These are phyloP conservation scores for Euphrasia arctica DNA, from an alignment of 305 asterid species.

Conservation along the genomic window DNA sequence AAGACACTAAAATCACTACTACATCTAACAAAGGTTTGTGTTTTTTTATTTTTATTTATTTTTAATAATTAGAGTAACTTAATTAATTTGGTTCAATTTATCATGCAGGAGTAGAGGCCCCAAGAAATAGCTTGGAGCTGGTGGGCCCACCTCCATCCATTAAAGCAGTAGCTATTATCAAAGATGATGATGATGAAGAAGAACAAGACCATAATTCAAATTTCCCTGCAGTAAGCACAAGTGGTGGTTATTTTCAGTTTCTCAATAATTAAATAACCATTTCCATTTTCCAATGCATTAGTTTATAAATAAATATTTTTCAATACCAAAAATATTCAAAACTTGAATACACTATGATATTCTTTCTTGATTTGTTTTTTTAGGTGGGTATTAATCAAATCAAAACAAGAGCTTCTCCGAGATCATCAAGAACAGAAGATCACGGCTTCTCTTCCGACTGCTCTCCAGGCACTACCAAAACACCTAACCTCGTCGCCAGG, in stretches of 20 bases:
- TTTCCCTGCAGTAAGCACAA: constrained; percentile 50
- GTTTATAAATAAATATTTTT: background rate
- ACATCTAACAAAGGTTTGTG: constrained; percentile 10
- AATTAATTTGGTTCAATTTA: background rate
- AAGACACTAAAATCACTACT: constrained; percentile 1
- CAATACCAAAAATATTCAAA: too few species aligned
- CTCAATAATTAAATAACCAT: background rate
- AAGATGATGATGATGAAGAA: constrained; percentile 19
- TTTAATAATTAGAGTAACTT: background rate
- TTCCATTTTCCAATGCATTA: constrained; percentile 29
- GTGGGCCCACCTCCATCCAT: constrained; percentile 33
- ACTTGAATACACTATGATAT: constrained; percentile 3
- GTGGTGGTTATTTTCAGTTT: background rate
- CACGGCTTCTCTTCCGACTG: constrained; percentile 25
- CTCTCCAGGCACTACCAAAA: constrained; percentile 61
- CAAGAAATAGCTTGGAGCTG: constrained; percentile 82
- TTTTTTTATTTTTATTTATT: background rate
- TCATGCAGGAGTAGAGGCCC: constrained; percentile 71
- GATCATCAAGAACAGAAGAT: constrained; percentile 51
- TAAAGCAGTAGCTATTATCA: constrained; percentile 28
- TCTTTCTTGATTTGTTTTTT: background rate
- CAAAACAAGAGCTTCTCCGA: constrained; percentile 42
- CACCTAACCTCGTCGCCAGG: constrained; percentile 88
- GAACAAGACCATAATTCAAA: constrained; percentile 27
- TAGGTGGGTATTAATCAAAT: constrained; percentile 62